Evolutionary conservation across 306 rosid genomes (phyloP).

Genomic region (Acacia confusa): DNA sequence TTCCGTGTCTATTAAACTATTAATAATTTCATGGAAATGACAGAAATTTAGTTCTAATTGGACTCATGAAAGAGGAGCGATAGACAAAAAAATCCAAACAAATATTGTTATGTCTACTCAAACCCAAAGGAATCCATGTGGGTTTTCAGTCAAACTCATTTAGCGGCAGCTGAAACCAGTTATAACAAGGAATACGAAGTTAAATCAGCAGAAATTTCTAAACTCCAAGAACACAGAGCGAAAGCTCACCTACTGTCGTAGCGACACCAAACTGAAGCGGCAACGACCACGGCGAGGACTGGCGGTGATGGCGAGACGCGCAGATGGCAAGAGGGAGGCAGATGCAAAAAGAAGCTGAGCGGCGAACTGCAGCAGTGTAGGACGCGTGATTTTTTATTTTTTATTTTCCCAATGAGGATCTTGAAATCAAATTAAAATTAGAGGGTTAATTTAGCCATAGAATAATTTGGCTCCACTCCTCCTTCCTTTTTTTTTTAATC

Average conservation of each 20-base stretch:
- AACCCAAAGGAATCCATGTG: neutral
- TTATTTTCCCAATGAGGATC: neutral
- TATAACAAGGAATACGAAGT: neutral
- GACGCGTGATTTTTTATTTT: neutral
- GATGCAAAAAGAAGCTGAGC: neutral
- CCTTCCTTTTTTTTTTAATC: neutral
- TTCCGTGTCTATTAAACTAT: neutral
- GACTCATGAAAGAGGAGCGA: neutral
- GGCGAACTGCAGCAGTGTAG: neutral
- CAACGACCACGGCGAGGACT: neutral
- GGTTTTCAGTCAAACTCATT: neutral
- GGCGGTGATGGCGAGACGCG: neutral
- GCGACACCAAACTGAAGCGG: neutral
- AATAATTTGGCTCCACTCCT: neutral
- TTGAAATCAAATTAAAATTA: neutral
- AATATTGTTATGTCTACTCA: neutral
- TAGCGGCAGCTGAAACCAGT: neutral
- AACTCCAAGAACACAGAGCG: neutral
- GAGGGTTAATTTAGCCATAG: neutral
- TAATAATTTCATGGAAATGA: neutral
- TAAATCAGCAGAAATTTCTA: neutral
- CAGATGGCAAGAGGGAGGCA: neutral
- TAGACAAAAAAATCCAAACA: neutral
- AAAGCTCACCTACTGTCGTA: constrained; percentile 18
- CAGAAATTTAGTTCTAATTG: neutral